Base-by-base conservation (phyloP, 768 basidiomycete species). In the Artomyces pyxidatus region DNA sequence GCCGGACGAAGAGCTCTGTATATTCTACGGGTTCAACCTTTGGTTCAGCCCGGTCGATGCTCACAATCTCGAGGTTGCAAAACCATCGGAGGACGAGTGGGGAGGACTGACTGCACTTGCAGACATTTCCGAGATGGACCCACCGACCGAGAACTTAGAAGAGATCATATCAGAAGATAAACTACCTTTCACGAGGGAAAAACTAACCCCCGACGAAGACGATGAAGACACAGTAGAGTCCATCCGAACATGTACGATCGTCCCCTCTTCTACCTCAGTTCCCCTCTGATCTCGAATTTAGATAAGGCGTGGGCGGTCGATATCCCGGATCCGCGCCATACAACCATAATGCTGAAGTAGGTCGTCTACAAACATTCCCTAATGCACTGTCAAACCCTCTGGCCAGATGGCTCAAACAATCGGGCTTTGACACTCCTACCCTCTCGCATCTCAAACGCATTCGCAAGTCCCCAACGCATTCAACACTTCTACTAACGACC, bases 291-390 rank as follows among this genome's bases (percentile, higher is more conserved):
- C 42, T 37, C 42, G 27, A 42, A 42, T 44, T 17, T 47, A 89
- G 88, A 80, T 30, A 68, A 76, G 41, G 85, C 81, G 47, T 91
- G 88, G 88, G 83, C 79, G 17, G 81, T 87, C 16, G 84, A 89
- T 59, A 71, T 90, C 16, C 76, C 77, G 3, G 77, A 87, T 54
- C 73, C 72, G 21, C 73, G 71, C 38, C 65, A 76, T 45, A 84
- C 80, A 19, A 74, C 78, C 8, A 61, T 70, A 2, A 72, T 88
- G 68, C 69, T 90, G 8, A 83, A 76, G 87, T 85, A 58, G 43
- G 71, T 16, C 35, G 3, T 8, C 22, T 26, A 1, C 37, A n/a
- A n/a, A 19, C 27, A 29, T 28, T 8, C 26, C 41, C 6, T 42
- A 12, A 29, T 19, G 45, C 1, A 6, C 21, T 17, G 7, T 9